Percentiles rank a stretch among this genome's conserved stretches.
These are phyloP conservation scores for Ascochyta viciae-villosae DNA, from an alignment of 2,329 filamentous ascomycete genomes.

Conservation along the genomic window DNA sequence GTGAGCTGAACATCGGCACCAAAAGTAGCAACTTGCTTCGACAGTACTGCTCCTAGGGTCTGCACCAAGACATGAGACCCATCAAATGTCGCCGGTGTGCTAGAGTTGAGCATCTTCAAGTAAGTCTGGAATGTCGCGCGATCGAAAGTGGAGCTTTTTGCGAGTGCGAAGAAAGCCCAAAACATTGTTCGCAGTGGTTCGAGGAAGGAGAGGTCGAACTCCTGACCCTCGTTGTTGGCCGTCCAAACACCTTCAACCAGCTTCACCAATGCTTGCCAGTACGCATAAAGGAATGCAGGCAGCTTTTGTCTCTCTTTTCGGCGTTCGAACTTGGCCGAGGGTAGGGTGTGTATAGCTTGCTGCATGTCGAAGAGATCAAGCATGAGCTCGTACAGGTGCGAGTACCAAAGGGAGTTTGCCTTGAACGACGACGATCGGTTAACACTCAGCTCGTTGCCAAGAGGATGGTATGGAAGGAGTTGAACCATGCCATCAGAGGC, in stretches of 20 bases:
- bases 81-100: constrained; percentile 13
- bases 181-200: constrained; percentile 51
- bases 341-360: constrained; percentile 33
- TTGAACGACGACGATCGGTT: constrained; percentile 25
- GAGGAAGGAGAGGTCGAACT: constrained; percentile 24
- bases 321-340: constrained; percentile 43
- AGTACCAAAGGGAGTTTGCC: constrained; percentile 22
- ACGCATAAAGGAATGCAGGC: constrained; percentile 38
- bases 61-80: constrained; percentile 27
- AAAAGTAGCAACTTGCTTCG: constrained; percentile 57
- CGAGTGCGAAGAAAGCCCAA: constrained; percentile 57
- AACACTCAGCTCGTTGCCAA: constrained; percentile 55
- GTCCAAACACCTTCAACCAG: constrained; percentile 25
- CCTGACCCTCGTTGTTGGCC: constrained; percentile 13
- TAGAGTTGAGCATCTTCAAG: constrained; percentile 48
- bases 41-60: constrained; percentile 34
- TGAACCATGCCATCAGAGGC: constrained; percentile 18
- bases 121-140: constrained; percentile 63
- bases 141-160: constrained; percentile 54
- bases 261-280: constrained; percentile 30
- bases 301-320: constrained; percentile 46
- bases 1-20: constrained; percentile 73
- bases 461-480: constrained; percentile 52
- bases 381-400: constrained; percentile 39
- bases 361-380: constrained; percentile 43